Base-by-base conservation (phyloP, 192 early-diverging fungal species). In the Diversispora epigaea region DNA sequence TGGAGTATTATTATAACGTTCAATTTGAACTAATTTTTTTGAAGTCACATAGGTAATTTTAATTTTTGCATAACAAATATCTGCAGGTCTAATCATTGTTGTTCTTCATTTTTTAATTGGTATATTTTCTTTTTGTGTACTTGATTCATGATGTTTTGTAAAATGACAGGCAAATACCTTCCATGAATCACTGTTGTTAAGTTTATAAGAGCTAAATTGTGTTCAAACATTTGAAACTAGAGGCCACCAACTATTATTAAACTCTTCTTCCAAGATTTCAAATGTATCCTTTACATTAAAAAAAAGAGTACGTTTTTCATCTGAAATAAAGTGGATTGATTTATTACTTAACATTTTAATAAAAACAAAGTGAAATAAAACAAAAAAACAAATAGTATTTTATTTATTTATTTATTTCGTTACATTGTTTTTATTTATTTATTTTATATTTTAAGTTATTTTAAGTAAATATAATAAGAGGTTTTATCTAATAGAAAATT, bases 201-300 rank as follows among this genome's bases (percentile, higher is more conserved):
- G 32, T 55, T 57, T 71, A 5, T 12, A 57, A 17, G 50, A 71
- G 57, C 57, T 56, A 39, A 21, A 71, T 56, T 71, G 69, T 39
- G 65, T 45, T 66, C 75, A 76, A 47, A 69, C 19, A 52, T 76
- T 76, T 15, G 75, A 45, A 15, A 76, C 58, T 10, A 76, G 47
- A 1, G 75, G 75, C 54, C 63, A 76, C 75, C 66, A 76, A 45
- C 58, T 46, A 14, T 76, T 61, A 17, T 76, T 52, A 56, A 76
- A 67, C 62, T 76, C 74, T 57, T 67, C 43, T 15, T 40, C 32
- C n/a, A 47, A 39, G 17, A 47, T 43, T 22, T 68, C 52, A 22
- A 76, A 12, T 19, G 65, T 11, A 39, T 15, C 22, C 17, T 76
- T 12, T 8, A 76, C 25, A n/a, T 68, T 76, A 60, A 76, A 76